Conservation (phyloP, 2,329 filamentous ascomycete genomes). For the Microdochium nivale region DNA sequence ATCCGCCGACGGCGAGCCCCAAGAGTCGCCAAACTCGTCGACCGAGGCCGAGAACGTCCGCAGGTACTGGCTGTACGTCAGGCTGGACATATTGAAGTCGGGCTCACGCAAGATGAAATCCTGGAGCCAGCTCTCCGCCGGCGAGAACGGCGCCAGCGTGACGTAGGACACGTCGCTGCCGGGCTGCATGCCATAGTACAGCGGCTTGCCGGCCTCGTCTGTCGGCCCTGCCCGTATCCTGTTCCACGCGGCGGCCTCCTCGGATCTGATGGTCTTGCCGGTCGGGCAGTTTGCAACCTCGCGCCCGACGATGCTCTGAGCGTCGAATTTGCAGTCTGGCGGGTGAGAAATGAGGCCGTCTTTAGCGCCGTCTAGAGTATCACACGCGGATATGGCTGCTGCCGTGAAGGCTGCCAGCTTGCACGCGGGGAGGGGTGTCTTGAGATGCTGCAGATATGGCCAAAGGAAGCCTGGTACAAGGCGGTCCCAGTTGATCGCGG, state of each 20-base stretch:
- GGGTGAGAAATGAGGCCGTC: slow-evolving; percentile 2
- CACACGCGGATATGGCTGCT: slow-evolving; percentile 1
- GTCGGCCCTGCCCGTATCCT: slow-evolving; percentile 9
- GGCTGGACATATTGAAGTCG: slow-evolving; percentile 15
- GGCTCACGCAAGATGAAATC: slow-evolving; percentile 16
- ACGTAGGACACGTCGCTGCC: slow-evolving; percentile 1
- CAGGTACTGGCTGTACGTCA: slow-evolving; percentile 17
- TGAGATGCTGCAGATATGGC: slow-evolving; percentile 12
- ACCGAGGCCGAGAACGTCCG: slow-evolving; percentile 10
- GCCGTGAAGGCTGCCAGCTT: slow-evolving; percentile 18
- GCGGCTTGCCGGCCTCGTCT: slow-evolving; percentile 6
- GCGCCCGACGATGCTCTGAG: slow-evolving; percentile 25
- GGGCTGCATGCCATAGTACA: slow-evolving; percentile 9
- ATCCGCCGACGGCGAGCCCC: slow-evolving; percentile 18
- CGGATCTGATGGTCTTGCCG: slow-evolving; percentile 20
- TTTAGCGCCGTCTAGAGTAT: slow-evolving; percentile 6
- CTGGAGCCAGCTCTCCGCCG: slow-evolving; percentile 11
- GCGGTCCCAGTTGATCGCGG: slow-evolving; percentile 19
- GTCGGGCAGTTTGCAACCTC: slow-evolving; percentile 17
- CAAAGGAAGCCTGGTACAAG: slow-evolving; percentile 24
- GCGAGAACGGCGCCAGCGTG: slow-evolving; percentile 7
- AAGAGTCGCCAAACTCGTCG: slow-evolving; percentile 11
- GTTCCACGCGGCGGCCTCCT: slow-evolving; percentile 22
- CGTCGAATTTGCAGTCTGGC: slow-evolving; percentile 14
- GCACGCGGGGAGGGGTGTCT: slow-evolving; percentile 20